A percentile compares a stretch with the other conserved stretches of the same genome.
phyloP scores from a whole-genome alignment of 108 stramenopile species.

The Discostella pseudostelligera region DNA sequence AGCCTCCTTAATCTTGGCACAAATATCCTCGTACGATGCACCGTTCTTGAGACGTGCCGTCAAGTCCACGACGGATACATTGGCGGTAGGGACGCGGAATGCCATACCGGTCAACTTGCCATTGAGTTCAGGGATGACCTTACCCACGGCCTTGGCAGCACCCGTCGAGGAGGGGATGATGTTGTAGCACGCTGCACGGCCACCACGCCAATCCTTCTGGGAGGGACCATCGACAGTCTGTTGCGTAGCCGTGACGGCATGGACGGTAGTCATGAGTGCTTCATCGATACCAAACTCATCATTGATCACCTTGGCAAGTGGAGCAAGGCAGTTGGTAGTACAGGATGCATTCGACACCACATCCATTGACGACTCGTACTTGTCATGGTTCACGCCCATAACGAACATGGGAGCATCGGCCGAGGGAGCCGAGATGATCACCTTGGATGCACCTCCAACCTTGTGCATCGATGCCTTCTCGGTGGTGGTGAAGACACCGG shows the following conservation, averaged over 20 bases:
- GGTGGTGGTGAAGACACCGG: conserved; percentile 70
- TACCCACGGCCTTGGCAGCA: conserved; percentile 96
- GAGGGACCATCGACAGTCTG: conserved; percentile 97
- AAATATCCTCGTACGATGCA: conserved; percentile 94
- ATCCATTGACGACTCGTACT: conserved; percentile 85
- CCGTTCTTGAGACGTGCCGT: conserved; percentile 92
- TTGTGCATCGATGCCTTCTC: conserved; percentile 87
- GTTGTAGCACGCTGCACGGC: conserved; percentile 97
- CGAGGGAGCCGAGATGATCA: conserved; percentile 96
- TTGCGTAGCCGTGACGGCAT: conserved; percentile 98
- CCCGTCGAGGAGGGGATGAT: conserved; percentile 97
- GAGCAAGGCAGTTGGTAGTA: conserved; percentile 99
- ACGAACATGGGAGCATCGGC: conserved; percentile 98
- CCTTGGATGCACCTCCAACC: conserved; percentile 96
- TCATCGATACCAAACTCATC: conserved; percentile 97
- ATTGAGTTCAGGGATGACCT: conserved; percentile 95
- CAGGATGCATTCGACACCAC: conserved; percentile 99
- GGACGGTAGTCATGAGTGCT: conserved; percentile 98
- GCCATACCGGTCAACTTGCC: conserved; percentile 99
- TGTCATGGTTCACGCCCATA: conserved; percentile 94
- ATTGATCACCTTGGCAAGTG: conserved; percentile 97
- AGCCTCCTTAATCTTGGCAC: conserved; percentile 94
- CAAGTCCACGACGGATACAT: conserved; percentile 98
- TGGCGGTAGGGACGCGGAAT: conserved; percentile 98
- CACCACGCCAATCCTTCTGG: conserved; percentile 99